Conservation (phyloP, 345 rosid genomes). For the Lumnitzera littorea region DNA sequence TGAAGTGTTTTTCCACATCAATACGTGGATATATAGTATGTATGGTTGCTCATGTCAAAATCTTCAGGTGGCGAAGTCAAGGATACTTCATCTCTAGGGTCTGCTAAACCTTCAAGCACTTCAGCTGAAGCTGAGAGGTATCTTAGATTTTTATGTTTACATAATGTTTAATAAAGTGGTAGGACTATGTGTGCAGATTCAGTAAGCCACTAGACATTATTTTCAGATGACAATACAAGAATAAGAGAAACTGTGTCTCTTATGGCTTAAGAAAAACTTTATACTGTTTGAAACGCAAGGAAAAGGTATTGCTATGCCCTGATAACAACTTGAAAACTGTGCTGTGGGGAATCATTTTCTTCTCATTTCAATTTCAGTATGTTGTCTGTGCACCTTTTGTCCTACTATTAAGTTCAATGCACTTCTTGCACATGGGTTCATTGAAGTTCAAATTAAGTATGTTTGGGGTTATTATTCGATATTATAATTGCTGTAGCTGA, state of each 20-base stretch:
- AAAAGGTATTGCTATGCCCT: too few species aligned
- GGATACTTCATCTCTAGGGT: conserved; percentile 49
- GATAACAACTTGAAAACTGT: not conserved
- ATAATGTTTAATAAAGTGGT: not conserved
- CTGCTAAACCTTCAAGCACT: conserved; percentile 42
- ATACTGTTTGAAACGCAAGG: too few species aligned
- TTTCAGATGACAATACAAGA: too few species aligned
- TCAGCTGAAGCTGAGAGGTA: conserved; percentile 76
- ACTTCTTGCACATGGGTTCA: too few species aligned
- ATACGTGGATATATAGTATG: not conserved
- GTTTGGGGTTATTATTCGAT: not conserved
- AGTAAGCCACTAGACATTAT: too few species aligned
- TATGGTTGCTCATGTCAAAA: conserved; percentile 4
- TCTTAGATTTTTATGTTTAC: not conserved
- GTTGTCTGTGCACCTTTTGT: too few species aligned
- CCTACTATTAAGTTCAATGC: too few species aligned
- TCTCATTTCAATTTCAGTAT: too few species aligned
- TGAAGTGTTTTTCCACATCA: not conserved
- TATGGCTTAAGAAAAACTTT: too few species aligned
- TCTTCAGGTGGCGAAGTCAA: conserved; percentile 63
- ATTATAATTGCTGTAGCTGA: not conserved
- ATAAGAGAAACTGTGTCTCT: too few species aligned
- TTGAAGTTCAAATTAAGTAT: too few species aligned
- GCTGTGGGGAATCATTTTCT: too few species aligned
- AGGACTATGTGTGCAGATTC: not conserved